Base-by-base conservation (phyloP, 169 alveolate genomes). In the Plasmodium ovale region DNA sequence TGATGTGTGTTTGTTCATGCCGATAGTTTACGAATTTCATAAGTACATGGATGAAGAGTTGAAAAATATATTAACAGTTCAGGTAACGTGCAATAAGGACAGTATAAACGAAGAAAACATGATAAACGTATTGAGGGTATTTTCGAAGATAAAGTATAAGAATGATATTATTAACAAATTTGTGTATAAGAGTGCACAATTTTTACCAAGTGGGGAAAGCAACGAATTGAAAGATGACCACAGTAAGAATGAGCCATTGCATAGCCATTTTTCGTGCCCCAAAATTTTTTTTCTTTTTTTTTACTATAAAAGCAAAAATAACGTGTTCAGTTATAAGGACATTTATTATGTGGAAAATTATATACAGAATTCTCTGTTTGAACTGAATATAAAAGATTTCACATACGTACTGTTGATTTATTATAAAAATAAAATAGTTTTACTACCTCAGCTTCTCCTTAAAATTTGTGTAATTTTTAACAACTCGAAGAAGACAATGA, bases 21-120 rank as follows among this genome's bases (percentile, higher is more conserved):
- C 91, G 3, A 16, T 72, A 59, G 68, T 85, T 23, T 85, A 85
- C 51, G 77, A 56, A 33, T 85, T 68, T 60, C 87, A 70, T 64
- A 85, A 69, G 49, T 64, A 85, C 64, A 70, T 70, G 73, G 91
- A 85, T 85, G 74, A 54, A 31, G 91, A 85, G 42, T 12, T 85
- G 31, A 85, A 85, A 85, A 85, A 69, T 69, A 85, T 85, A 85
- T 85, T 85, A 70, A 69, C 65, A 2, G 91, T 85, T 69, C 91
- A 85, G 39, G 70, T 85, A 51, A 69, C 72, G 3, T 85, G 37
- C 62, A 85, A 85, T 29, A 85, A 56, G 49, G 87, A 85, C 16
- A 49, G 35, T 68, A 85, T 85, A 47, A 85, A 85, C 64, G 87
- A 69, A 69, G 35, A 29, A 29, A 85, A 85, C 53, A 2, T 69